phyloP scores from a whole-genome alignment of 2,329 filamentous ascomycete genomes.

The Colletotrichum incanum region DNA sequence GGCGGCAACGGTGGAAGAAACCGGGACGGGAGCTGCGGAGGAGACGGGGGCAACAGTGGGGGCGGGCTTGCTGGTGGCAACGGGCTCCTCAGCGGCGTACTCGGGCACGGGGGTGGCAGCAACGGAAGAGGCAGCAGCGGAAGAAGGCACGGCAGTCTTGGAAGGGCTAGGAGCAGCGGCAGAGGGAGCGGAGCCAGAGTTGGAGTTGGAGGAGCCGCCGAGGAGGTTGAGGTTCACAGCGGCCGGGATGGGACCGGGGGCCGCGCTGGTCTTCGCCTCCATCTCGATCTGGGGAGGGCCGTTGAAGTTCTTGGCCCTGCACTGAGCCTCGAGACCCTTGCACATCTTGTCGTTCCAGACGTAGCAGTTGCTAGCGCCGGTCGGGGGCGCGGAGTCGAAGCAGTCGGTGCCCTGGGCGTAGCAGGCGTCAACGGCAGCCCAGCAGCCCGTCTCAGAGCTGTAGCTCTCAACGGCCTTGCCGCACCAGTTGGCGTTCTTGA shows the following conservation, averaged over 20 bases:
- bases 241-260: slow-evolving; percentile 54
- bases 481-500: slow-evolving; percentile 83
- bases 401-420: slow-evolving; percentile 74
- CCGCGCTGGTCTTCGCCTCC: slow-evolving; percentile 50
- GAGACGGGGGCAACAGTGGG: background rate
- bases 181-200: slow-evolving; percentile 4
- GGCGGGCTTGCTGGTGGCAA: slow-evolving; percentile 9
- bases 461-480: slow-evolving; percentile 73
- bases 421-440: slow-evolving; percentile 69
- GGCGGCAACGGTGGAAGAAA: slow-evolving; percentile 2
- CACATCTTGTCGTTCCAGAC: slow-evolving; percentile 75
- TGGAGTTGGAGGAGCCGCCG: slow-evolving; percentile 28
- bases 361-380: slow-evolving; percentile 72
- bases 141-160: slow-evolving; percentile 8
- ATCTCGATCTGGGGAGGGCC: slow-evolving; percentile 65
- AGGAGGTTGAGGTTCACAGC: slow-evolving; percentile 45
- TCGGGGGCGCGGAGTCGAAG: slow-evolving; percentile 71
- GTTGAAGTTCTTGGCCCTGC: slow-evolving; percentile 58
- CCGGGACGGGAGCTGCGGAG: background rate
- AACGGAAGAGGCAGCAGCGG: slow-evolving; percentile 12
- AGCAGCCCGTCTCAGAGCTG: slow-evolving; percentile 71
- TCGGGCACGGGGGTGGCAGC: slow-evolving; percentile 4
- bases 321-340: slow-evolving; percentile 60
- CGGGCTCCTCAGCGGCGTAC: slow-evolving; percentile 23
- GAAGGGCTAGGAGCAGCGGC: slow-evolving; percentile 14